phyloP scores from a whole-genome alignment of 768 basidiomycete species.

The Daedaleopsis sinensis region DNA sequence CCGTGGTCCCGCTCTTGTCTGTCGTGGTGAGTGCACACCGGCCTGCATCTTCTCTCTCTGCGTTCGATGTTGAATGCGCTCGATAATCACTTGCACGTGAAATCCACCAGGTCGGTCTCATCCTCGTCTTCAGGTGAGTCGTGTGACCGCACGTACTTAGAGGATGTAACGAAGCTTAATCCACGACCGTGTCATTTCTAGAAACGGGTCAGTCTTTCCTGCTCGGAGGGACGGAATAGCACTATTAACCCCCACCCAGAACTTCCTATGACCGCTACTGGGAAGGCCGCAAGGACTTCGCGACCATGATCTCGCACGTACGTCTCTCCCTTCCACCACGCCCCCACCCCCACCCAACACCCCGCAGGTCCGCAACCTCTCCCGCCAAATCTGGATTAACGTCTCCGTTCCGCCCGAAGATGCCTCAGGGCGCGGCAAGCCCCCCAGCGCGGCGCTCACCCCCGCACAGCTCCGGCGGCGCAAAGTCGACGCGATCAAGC shows the following conservation, averaged over 20 bases:
- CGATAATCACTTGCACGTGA: not conserved
- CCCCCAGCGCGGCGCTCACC: slow-evolving; percentile 47
- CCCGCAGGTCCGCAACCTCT: slow-evolving; percentile 64
- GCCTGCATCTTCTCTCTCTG: no score
- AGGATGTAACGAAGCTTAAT: not conserved
- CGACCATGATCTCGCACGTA: slow-evolving; percentile 66
- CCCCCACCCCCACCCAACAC: not conserved
- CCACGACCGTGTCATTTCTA: slow-evolving; percentile 28
- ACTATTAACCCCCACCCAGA: slow-evolving; percentile 34
- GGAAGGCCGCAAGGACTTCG: slow-evolving; percentile 89
- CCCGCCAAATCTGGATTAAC: slow-evolving; percentile 80
- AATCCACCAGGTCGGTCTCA: slow-evolving; percentile 72
- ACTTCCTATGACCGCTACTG: slow-evolving; percentile 88
- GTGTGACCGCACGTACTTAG: not conserved
- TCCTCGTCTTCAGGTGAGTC: slow-evolving; percentile 82
- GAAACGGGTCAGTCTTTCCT: slow-evolving; percentile 59
- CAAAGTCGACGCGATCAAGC: slow-evolving; percentile 73
- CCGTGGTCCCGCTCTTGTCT: slow-evolving; percentile 84
- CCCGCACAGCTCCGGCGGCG: slow-evolving; percentile 55
- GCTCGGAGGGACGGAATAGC: not conserved
- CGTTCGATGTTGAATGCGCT: not conserved
- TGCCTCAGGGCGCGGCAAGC: slow-evolving; percentile 55
- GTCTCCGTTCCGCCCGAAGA: slow-evolving; percentile 65
- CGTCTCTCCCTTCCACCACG: slow-evolving; percentile 6
- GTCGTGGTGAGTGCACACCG: slow-evolving; percentile 68